Evolutionary conservation across 805 yeast species (phyloP).

Genomic region (Zygosaccharomyces gambellarensis): DNA sequence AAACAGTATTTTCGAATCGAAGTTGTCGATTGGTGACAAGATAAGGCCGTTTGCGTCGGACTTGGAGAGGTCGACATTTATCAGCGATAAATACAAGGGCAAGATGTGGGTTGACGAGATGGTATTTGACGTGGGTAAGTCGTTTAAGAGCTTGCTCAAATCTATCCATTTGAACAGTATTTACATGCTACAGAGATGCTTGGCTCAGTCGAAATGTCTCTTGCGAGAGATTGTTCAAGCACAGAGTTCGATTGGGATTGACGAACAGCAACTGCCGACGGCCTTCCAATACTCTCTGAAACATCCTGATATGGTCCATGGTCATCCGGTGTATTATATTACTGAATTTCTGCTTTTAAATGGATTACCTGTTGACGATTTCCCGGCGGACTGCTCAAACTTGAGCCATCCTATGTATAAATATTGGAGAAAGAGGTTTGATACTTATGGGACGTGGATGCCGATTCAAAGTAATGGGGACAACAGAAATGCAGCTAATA

Average conservation of each 20-base stretch:
- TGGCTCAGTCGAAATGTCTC: constrained; percentile 19
- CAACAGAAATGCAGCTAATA: background rate
- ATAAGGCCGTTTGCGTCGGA: constrained; percentile 37
- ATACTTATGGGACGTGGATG: constrained; percentile 20
- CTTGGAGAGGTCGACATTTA: constrained; percentile 51
- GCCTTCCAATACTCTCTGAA: constrained; percentile 52
- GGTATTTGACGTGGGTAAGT: constrained; percentile 13
- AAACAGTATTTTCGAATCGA: constrained; percentile 57
- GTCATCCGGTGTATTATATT: constrained; percentile 40
- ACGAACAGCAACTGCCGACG: constrained; percentile 8
- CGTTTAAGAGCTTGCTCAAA: constrained; percentile 42
- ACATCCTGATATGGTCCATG: constrained; percentile 34
- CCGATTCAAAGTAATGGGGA: background rate
- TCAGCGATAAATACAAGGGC: constrained; percentile 58
- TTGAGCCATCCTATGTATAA: constrained; percentile 43
- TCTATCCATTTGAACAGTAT: constrained; percentile 48
- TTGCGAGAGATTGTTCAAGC: constrained; percentile 14
- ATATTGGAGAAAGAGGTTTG: constrained; percentile 50
- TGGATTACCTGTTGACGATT: constrained; percentile 45
- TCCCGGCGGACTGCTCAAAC: constrained; percentile 29
- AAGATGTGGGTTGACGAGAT: constrained; percentile 38
- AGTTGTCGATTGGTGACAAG: constrained; percentile 16
- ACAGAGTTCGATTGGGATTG: constrained; percentile 15
- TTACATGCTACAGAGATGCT: constrained; percentile 19
- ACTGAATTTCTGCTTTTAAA: constrained; percentile 56